Evolutionary conservation across 768 basidiomycete genomes (phyloP), one percentile per base, ranked within the genome.

Genomic region (Mycena albidolilacea): DNA sequence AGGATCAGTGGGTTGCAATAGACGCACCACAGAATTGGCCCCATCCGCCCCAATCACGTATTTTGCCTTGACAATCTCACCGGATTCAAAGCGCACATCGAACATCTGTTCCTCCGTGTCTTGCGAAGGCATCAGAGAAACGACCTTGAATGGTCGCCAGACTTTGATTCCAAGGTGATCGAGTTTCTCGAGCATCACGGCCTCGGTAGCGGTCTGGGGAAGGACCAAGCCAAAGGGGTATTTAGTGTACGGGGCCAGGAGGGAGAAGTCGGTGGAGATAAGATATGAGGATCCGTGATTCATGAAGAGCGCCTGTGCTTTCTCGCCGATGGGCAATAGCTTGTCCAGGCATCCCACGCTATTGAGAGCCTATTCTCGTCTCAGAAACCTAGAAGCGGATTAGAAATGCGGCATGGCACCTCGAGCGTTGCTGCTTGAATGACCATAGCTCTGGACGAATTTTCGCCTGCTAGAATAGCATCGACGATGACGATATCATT

Each of bases 1-100:
- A 39, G 60, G 48, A 46, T 6, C 38, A 5, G 7, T 7, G 19
- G 19, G 21, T 46, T 30, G 15, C 30, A 60, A 14, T 9, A 19
- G 46, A 60, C 71, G 76, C 75, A 88, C 89, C 44, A 77, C 74
- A 0, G 88, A 90, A 69, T 78, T 82, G 1, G 87, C 79, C 3
- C 89, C 89, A 76, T 90, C 89, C 7, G 89, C 87, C 23, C 86
- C 88, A 44, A 90, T 74, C 8, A 89, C 84, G 75, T 88, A 89
- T 38, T 82, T 83, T 14, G 89, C 78, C 3, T 77, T 81, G 48
- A 89, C 81, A 11, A 80, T 76, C 41, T 82, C 82, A 1, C 89
- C 88, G 57, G 83, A 82, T 39, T 89, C 87, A 72, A 90, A 88
- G 0, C 78, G 75, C 19, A 87, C 87, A 11, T 87, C 82, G 15